Percentiles rank a stretch among this genome's conserved stretches.
These are phyloP conservation scores for Babesia bigemina DNA, from an alignment of 169 alveolate species.

Conservation along the genomic window DNA sequence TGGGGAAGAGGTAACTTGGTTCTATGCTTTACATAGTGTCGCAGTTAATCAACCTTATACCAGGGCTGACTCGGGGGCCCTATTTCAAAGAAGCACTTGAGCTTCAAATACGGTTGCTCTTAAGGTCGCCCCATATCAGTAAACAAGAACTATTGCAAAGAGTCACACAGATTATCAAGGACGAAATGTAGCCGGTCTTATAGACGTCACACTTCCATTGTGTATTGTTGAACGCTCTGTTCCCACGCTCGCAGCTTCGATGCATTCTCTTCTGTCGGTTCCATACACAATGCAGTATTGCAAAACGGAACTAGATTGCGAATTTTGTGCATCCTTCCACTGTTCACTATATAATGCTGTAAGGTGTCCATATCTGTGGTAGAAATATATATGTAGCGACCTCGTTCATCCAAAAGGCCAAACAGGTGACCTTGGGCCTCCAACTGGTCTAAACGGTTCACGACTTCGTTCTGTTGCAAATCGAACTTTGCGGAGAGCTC, in stretches of 20 bases:
- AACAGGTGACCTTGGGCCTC: conserved; percentile 59
- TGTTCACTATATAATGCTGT: conserved; percentile 18
- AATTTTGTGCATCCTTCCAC: conserved; percentile 57
- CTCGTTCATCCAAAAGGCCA: conserved; percentile 61
- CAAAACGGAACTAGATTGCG: conserved; percentile 36
- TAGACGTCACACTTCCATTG: neutral
- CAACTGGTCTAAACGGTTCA: conserved; percentile 44
- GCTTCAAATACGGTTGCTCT: conserved; percentile 33
- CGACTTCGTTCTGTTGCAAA: conserved; percentile 44
- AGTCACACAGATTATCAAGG: conserved; percentile 8
- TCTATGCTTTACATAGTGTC: neutral
- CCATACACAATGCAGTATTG: conserved; percentile 46
- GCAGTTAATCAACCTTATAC: conserved; percentile 51
- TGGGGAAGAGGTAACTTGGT: conserved; percentile 55
- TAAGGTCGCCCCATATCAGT: conserved; percentile 14
- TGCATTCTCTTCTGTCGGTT: conserved; percentile 24
- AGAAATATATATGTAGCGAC: conserved; percentile 59
- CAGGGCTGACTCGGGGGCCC: conserved; percentile 61
- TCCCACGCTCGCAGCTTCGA: conserved; percentile 1
- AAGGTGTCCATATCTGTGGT: conserved; percentile 57
- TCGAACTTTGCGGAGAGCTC: conserved; percentile 56
- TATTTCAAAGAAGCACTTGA: conserved; percentile 57
- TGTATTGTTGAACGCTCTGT: neutral
- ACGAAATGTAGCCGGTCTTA: conserved; percentile 1
- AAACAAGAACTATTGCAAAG: conserved; percentile 27